A percentile compares a stretch with the other conserved stretches of the same genome.
These are phyloP conservation scores for Hortiboletus campestris DNA, from an alignment of 768 basidiomycete species.

Conservation along the genomic window DNA sequence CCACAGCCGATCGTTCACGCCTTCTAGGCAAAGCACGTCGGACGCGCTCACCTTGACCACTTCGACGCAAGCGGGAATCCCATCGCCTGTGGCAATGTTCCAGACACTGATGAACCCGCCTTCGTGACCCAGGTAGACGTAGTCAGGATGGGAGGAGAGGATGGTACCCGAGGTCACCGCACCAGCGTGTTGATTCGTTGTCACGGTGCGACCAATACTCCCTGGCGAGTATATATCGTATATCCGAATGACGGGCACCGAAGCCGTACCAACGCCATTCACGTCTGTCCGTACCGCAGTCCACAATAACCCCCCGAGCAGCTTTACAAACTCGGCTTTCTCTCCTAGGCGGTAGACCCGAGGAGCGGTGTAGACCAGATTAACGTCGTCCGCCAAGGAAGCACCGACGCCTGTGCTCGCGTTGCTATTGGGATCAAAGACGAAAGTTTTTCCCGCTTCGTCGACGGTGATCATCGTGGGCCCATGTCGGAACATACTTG, in stretches of 20 bases:
- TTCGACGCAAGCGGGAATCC: constrained; percentile 63
- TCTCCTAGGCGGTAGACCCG: constrained; percentile 71
- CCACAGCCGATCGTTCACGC: constrained; percentile 85
- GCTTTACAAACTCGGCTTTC: constrained; percentile 74
- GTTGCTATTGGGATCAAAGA: constrained; percentile 55
- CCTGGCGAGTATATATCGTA: constrained; percentile 73
- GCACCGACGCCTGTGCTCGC: constrained; percentile 14
- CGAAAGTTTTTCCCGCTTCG: constrained; percentile 77
- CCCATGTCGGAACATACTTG: constrained; percentile 71
- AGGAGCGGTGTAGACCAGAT: constrained; percentile 48
- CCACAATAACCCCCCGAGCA: constrained; percentile 81
- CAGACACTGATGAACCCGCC: constrained; percentile 89
- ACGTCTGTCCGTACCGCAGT: constrained; percentile 61
- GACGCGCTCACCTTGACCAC: constrained; percentile 78
- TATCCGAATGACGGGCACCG: constrained; percentile 73
- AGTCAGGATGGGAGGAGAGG: constrained; percentile 61
- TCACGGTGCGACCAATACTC: constrained; percentile 48
- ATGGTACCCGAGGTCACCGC: constrained; percentile 80
- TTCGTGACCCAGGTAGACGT: constrained; percentile 88
- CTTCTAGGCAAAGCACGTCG: constrained; percentile 80
- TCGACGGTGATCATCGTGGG: constrained; percentile 77
- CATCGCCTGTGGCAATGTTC: constrained; percentile 52
- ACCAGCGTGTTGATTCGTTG: constrained; percentile 72
- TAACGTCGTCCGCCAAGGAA: constrained; percentile 39
- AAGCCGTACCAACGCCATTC: constrained; percentile 40